Base-by-base conservation (phyloP, 2,329 filamentous ascomycete species). In the Neonectria neomacrospora region DNA sequence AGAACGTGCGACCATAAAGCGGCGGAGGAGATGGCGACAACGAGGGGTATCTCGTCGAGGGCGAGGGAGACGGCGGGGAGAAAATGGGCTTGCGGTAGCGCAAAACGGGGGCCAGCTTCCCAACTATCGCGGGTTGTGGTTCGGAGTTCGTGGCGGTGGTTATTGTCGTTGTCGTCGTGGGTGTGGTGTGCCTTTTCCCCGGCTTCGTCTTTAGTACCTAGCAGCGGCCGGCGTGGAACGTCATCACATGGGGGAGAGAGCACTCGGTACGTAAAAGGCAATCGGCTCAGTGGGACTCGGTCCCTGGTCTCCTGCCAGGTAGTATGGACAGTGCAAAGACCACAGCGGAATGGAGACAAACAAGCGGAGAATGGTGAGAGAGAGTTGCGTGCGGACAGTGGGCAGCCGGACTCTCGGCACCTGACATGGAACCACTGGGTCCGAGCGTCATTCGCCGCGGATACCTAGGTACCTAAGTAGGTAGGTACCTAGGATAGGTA, bases 401-500 rank as follows among this genome's bases (percentile, higher is more conserved):
- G n/a, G n/a, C n/a, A n/a, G n/a, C n/a, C 23, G 54, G 45, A 11
- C 52, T 18, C 39, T 32, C 16, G 37, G 45, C 44, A 23, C 34
- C 57, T 54, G 45, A 53, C 34, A 54, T 50, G 32, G 32, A 54
- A 16, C 34, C 54, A 45, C 41, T 22, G 53, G 60, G 64, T 61
- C 62, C 41, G 39, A 62, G 63, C 70, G 66, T 68, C 70, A 73
- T 73, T 73, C 72, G 67, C 44, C 63, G 69, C 58, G 64, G 62
- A n/a, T n/a, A n/a, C n/a, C n/a, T n/a, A n/a, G n/a, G n/a, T n/a
- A n/a, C n/a, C n/a, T n/a, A n/a, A n/a, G n/a, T n/a, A n/a, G n/a
- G n/a, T n/a, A n/a, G n/a, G n/a, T n/a, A n/a, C n/a, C n/a, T n/a
- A n/a, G n/a, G n/a, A n/a, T n/a, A n/a, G n/a, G n/a, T n/a, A n/a